phyloP scores from a whole-genome alignment of 169 alveolate species.

The Besnoitia besnoiti region DNA sequence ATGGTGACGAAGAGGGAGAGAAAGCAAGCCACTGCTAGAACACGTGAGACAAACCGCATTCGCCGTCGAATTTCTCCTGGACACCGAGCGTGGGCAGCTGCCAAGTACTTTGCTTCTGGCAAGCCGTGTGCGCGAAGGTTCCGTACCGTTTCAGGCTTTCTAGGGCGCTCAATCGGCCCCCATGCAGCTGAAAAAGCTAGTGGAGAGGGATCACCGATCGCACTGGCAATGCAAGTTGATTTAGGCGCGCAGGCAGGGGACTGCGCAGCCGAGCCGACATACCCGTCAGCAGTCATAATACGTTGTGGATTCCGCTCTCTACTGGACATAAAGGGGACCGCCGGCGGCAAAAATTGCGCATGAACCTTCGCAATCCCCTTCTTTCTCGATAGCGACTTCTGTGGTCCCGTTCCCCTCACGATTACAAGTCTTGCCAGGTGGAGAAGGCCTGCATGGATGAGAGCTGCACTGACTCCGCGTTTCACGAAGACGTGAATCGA shows the following conservation, averaged over 20 bases:
- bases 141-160: too few species aligned
- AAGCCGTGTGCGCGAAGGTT: too few species aligned
- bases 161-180: not conserved
- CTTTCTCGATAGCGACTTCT: not conserved
- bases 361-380: too few species aligned
- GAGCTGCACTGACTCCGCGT: slow-evolving; percentile 47
- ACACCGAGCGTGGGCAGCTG: not conserved
- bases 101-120: not conserved
- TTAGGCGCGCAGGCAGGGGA: too few species aligned
- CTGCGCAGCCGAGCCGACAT: too few species aligned
- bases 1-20: not conserved
- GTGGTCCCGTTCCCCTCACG: not conserved
- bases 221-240: too few species aligned
- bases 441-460: slow-evolving; percentile 28
- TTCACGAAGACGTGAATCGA: slow-evolving; percentile 45
- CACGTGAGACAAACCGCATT: slow-evolving; percentile 8
- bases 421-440: slow-evolving; percentile 33
- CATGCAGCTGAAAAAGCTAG: not conserved
- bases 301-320: too few species aligned
- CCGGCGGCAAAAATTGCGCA: too few species aligned
- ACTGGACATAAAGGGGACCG: too few species aligned
- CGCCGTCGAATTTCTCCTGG: not conserved
- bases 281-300: too few species aligned
- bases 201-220: too few species aligned
- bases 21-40: slow-evolving; percentile 37